Conservation (phyloP, 2,329 filamentous ascomycete genomes). For the Nemania bipapillata region DNA sequence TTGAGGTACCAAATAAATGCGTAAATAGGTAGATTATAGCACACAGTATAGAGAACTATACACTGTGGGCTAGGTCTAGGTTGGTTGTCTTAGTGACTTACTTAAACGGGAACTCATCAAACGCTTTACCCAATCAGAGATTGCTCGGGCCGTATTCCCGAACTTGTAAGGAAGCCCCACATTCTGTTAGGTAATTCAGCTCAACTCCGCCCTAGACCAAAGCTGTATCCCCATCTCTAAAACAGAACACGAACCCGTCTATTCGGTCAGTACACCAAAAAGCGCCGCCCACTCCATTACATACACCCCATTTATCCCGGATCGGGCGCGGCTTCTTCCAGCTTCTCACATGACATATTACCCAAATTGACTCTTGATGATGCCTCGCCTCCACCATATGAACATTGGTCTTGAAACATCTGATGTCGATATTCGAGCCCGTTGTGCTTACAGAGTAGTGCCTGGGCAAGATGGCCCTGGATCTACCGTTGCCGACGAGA, state of each 20-base stretch:
- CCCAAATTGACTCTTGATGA: conserved; percentile 33
- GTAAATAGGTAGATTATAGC: no score
- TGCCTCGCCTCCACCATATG: background rate
- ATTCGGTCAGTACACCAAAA: conserved; percentile 10
- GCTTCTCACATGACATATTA: conserved; percentile 40
- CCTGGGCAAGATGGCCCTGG: background rate
- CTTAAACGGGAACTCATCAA: conserved; percentile 30
- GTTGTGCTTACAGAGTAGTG: background rate
- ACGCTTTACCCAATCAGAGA: conserved; percentile 31
- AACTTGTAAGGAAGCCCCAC: conserved; percentile 14
- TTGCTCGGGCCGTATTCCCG: conserved; percentile 38
- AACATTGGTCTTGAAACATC: conserved; percentile 9
- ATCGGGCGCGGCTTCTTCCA: conserved; percentile 29
- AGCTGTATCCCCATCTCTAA: background rate
- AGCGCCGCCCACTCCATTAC: conserved; percentile 5
- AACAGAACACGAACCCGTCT: conserved; percentile 10
- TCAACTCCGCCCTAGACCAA: conserved; percentile 12
- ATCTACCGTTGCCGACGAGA: conserved; percentile 8
- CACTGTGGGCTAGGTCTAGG: background rate
- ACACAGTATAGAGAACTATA: background rate
- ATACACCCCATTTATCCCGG: conserved; percentile 19
- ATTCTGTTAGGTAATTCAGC: conserved; percentile 36
- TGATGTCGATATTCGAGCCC: conserved; percentile 9
- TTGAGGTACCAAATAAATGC: background rate
- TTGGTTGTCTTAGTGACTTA: background rate